Conservation (phyloP, 352 stramenopile species). For the Globisporangium cylindrosporum region DNA sequence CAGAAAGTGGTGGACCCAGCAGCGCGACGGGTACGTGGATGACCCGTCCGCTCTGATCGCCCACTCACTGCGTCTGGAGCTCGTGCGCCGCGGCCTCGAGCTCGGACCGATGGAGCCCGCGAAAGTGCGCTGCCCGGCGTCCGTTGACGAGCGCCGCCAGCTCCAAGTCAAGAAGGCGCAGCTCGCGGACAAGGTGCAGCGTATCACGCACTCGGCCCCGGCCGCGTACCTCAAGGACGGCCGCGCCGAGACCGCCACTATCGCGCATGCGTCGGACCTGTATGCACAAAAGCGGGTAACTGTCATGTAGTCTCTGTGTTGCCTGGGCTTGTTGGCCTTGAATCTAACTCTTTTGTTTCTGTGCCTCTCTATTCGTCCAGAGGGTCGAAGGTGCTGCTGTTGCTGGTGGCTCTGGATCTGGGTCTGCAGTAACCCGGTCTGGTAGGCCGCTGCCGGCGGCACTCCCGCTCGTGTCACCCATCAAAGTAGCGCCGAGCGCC, state of each 20-base stretch:
- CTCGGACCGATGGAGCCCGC: constrained; percentile 44
- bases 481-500: constrained; percentile 22
- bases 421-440: neutral
- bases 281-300: constrained; percentile 39
- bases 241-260: constrained; percentile 18
- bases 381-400: constrained; percentile 2
- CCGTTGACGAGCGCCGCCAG: constrained; percentile 34
- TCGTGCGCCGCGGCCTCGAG: constrained; percentile 25
- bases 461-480: constrained; percentile 35
- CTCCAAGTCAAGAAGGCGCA: constrained; percentile 31
- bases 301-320: neutral
- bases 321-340: neutral
- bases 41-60: constrained; percentile 38
- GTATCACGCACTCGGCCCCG: constrained; percentile 30
- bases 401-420: neutral
- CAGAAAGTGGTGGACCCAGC: constrained; percentile 52
- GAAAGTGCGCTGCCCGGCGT: constrained; percentile 36
- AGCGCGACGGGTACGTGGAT: constrained; percentile 50
- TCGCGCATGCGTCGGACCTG: constrained; percentile 32
- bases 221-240: constrained; percentile 26
- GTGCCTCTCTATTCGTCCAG: neutral
- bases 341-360: neutral
- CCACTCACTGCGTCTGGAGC: constrained; percentile 47
- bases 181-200: constrained; percentile 46
- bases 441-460: constrained; percentile 21